These are phyloP conservation scores for Stagonosporopsis chrysanthemi DNA, from an alignment of 2,329 filamentous ascomycete genomes.

Conservation along the genomic window DNA sequence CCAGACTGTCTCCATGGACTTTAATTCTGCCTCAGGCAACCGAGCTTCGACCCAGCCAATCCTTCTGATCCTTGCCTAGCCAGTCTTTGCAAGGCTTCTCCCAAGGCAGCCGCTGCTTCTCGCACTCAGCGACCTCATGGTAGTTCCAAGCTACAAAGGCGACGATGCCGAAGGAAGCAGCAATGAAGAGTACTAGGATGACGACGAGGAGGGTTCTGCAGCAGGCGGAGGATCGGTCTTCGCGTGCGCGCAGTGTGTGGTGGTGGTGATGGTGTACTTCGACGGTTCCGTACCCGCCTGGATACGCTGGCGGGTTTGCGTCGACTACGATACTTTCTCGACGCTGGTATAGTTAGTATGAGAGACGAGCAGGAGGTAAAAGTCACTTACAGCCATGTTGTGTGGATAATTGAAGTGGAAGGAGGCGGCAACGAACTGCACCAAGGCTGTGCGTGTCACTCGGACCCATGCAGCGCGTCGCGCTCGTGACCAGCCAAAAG, in stretches of 20 bases:
- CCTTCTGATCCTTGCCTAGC: conserved; percentile 28
- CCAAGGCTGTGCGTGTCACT: no score
- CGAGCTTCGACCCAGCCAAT: conserved; percentile 26
- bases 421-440: no score
- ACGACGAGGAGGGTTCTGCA: conserved; percentile 24
- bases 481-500: no score
- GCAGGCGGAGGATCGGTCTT: conserved; percentile 19
- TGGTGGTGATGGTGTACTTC: conserved; percentile 35
- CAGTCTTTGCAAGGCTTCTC: conserved; percentile 36
- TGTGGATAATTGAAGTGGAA: background rate
- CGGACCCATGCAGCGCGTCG: no score
- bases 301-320: conserved; percentile 30
- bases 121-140: conserved; percentile 34
- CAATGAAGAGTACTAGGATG: conserved; percentile 23
- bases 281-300: conserved; percentile 26
- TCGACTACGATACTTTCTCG: conserved; percentile 22
- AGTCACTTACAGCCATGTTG: conserved; percentile 14
- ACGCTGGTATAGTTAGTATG: conserved; percentile 9
- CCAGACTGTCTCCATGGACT: background rate
- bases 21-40: background rate
- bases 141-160: conserved; percentile 36
- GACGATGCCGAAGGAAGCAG: conserved; percentile 24
- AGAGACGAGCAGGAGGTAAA: background rate
- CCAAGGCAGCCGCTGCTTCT: conserved; percentile 34
- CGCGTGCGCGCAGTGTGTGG: conserved; percentile 18